phyloP scores from a whole-genome alignment of 352 stramenopile genomes.

The Hyaloperonospora arabidopsidis region DNA sequence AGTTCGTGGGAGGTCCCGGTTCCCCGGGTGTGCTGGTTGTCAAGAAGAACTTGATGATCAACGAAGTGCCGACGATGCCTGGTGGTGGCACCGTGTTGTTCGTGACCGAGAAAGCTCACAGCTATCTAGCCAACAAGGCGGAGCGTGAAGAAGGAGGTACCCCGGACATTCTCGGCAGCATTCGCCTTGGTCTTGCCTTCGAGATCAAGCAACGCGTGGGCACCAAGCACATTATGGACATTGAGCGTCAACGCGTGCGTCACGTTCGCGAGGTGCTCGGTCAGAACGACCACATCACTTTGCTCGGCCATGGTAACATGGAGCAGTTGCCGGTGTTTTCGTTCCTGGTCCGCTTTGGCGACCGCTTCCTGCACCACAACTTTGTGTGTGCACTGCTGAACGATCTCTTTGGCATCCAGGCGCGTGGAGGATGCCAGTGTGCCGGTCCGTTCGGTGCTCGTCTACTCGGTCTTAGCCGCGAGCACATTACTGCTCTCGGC shows the following conservation, averaged over 20 bases:
- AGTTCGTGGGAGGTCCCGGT: conserved; percentile 91
- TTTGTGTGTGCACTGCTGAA: conserved; percentile 96
- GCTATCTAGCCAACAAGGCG: conserved; percentile 65
- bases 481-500: conserved; percentile 67
- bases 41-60: conserved; percentile 85
- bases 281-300: conserved; percentile 59
- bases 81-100: conserved; percentile 51
- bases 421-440: conserved; percentile 56
- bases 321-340: conserved; percentile 89
- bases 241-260: conserved; percentile 36
- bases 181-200: conserved; percentile 89
- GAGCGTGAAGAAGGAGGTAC: conserved; percentile 95
- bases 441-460: conserved; percentile 90
- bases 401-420: conserved; percentile 95
- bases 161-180: conserved; percentile 91
- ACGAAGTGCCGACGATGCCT: conserved; percentile 46
- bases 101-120: conserved; percentile 47
- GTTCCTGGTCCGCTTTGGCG: conserved; percentile 87
- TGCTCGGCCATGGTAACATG: conserved; percentile 62
- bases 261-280: conserved; percentile 37
- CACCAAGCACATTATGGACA: conserved; percentile 36
- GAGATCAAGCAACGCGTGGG: conserved; percentile 84
- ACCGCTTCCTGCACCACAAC: conserved; percentile 96
- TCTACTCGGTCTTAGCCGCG: conserved; percentile 86
- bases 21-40: conserved; percentile 92